These are phyloP conservation scores for Botryotinia globosa DNA, from an alignment of 2,329 filamentous ascomycete genomes.

Conservation along the genomic window DNA sequence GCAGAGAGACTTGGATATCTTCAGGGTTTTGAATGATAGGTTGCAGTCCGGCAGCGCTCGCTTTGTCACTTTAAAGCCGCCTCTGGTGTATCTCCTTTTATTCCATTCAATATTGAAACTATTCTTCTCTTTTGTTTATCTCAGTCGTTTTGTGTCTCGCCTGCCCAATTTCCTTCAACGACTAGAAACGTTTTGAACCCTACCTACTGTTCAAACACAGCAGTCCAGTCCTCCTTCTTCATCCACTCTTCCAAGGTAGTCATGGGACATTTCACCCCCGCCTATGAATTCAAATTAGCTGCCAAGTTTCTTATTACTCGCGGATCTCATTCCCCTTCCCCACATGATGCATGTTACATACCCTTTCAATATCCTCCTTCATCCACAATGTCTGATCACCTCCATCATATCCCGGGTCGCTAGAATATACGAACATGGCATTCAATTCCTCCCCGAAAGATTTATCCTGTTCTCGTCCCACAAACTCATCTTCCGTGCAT, in stretches of 20 bases:
- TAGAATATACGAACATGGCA: conserved; percentile 36
- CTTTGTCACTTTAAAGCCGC: neutral
- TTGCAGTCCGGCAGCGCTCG: neutral
- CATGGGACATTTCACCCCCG: conserved; percentile 17
- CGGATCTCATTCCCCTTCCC: neutral
- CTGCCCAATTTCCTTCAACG: neutral
- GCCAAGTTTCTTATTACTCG: neutral
- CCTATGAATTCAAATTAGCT: neutral
- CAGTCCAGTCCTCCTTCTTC: conserved; percentile 1
- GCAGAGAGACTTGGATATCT: neutral
- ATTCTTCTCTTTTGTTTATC: neutral
- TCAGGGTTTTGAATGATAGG: neutral
- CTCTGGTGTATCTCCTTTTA: neutral
- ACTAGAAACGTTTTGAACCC: neutral
- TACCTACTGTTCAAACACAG: neutral
- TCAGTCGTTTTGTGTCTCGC: neutral
- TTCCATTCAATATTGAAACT: too few species aligned
- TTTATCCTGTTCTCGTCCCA: conserved; percentile 37
- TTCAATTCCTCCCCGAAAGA: conserved; percentile 34
- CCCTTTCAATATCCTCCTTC: conserved; percentile 23
- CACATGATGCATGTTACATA: neutral
- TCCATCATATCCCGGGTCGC: conserved; percentile 41
- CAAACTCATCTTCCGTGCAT: conserved; percentile 27
- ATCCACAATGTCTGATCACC: conserved; percentile 36
- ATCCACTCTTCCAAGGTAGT: conserved; percentile 3